Base-by-base conservation (phyloP, 176 grass and related monocot genomes). In the Carex myosuroides region DNA sequence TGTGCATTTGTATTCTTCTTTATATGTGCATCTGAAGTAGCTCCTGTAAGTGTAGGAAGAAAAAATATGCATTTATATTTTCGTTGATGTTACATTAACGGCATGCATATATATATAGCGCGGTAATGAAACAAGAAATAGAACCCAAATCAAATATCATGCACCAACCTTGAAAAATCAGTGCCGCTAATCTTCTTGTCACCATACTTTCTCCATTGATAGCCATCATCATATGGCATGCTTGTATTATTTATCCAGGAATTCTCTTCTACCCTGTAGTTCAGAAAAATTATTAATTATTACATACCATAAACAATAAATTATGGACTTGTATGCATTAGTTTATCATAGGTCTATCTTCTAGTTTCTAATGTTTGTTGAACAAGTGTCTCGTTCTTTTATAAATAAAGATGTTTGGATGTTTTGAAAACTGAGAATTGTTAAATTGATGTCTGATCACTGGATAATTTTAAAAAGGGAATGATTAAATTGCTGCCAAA, bases 141-240 rank as follows among this genome's bases (percentile, higher is more conserved):
- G 5, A 56, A 56, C 14, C 54, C 5, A 56, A 48, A 59, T 55
- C 13, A 55, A 70, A 59, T 50, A 50, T 50, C 46, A 50, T 50
- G 46, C 46, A 73, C 53, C 4, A 50, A 86, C 84, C 84, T 80
- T 80, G 74, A 71, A 68, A 87, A 87, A 6, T 21, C 16, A 6
- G 48, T 60, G 32, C 63, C 50, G 10, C 16, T 72, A 14, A 87
- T 87, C 64, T 71, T 87, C 77, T 87, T 87, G 46, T 87, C 76
- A 41, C 85, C 85, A 58, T 87, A 87, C 72, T 87, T 87, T 80
- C 85, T 87, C 85, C 78, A 87, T 58, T 81, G 85, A 61, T 87
- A 60, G 10, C 85, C 85, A 81, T 87, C 77, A 50, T 61, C 46
- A 59, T 61, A 82, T 24, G 85, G 85, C 48, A 79, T 79, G 74